These are phyloP conservation scores for Wickerhamiella shivajii DNA, from an alignment of 805 yeast species.

Conservation along the genomic window DNA sequence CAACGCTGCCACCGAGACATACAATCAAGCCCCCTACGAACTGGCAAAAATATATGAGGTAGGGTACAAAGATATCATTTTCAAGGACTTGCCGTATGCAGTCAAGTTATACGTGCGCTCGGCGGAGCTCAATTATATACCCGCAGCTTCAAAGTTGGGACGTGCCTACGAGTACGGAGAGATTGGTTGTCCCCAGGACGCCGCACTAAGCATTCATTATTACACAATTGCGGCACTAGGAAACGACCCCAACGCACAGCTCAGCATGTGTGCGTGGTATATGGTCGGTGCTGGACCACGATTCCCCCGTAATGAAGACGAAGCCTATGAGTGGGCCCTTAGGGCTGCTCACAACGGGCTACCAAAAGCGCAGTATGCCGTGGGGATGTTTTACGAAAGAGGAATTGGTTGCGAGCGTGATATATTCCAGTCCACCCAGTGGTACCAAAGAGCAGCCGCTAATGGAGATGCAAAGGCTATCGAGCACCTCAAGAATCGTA, in stretches of 20 bases:
- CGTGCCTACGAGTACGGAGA: slow-evolving; percentile 68
- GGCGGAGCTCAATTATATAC: slow-evolving; percentile 73
- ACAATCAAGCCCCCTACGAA: slow-evolving; percentile 90
- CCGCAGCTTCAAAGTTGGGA: slow-evolving; percentile 69
- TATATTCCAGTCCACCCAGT: slow-evolving; percentile 41
- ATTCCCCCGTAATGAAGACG: slow-evolving; percentile 60
- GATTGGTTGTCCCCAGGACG: slow-evolving; percentile 55
- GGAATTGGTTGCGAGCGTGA: slow-evolving; percentile 74
- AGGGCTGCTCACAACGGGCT: slow-evolving; percentile 65
- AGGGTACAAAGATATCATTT: slow-evolving; percentile 78
- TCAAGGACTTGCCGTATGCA: slow-evolving; percentile 72
- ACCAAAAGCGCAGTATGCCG: slow-evolving; percentile 72
- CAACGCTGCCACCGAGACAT: slow-evolving; percentile 66
- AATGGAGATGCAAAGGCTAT: slow-evolving; percentile 40
- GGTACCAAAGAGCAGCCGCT: slow-evolving; percentile 66
- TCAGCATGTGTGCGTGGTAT: slow-evolving; percentile 95
- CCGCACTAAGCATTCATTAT: slow-evolving; percentile 77
- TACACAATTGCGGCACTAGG: slow-evolving; percentile 80
- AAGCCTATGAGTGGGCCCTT: slow-evolving; percentile 90
- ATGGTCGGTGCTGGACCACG: slow-evolving; percentile 80
- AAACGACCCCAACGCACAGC: slow-evolving; percentile 81
- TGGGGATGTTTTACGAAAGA: slow-evolving; percentile 70
- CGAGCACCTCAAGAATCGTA: slow-evolving; percentile 19
- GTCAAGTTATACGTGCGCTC: slow-evolving; percentile 75
- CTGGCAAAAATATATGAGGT: slow-evolving; percentile 67